Percentiles rank a stretch among this genome's conserved stretches.
Conservation (phyloP, 1,284 basidiomycete genomes). For the Ustilago trichophora region DNA sequence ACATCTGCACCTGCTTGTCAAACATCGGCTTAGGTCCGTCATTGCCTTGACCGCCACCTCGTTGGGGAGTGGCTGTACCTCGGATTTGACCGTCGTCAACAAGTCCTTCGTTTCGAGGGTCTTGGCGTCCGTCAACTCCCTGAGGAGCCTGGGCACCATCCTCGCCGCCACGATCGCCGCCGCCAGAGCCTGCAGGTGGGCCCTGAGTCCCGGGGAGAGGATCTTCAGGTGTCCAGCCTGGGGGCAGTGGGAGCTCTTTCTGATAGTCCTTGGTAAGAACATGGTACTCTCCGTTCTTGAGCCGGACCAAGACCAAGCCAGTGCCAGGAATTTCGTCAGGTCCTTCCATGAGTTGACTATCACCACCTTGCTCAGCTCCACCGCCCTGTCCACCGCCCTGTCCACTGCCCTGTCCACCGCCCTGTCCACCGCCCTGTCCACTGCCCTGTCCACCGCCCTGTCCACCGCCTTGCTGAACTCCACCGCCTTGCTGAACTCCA, state of each 20-base stretch:
- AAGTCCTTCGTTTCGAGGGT: too few relatives aligned
- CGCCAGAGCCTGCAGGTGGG: constrained; percentile 1
- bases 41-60: neutral
- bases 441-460: too few relatives aligned
- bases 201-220: too few relatives aligned
- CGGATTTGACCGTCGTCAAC: neutral
- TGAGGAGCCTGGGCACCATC: too few relatives aligned
- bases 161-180: neutral
- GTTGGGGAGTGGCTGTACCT: neutral
- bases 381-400: neutral
- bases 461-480: neutral
- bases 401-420: too few relatives aligned
- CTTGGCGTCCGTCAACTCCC: too few relatives aligned
- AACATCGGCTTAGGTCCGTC: neutral
- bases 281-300: too few relatives aligned
- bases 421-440: too few relatives aligned
- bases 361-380: neutral
- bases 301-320: too few relatives aligned
- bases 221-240: neutral
- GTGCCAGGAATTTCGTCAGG: too few relatives aligned
- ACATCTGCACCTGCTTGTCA: constrained; percentile 1
- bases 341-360: neutral
- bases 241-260: too few relatives aligned
- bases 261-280: neutral
- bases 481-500: too few relatives aligned